Evolutionary conservation across 345 rosid genomes (phyloP).

Genomic region (Gossypium bickii): DNA sequence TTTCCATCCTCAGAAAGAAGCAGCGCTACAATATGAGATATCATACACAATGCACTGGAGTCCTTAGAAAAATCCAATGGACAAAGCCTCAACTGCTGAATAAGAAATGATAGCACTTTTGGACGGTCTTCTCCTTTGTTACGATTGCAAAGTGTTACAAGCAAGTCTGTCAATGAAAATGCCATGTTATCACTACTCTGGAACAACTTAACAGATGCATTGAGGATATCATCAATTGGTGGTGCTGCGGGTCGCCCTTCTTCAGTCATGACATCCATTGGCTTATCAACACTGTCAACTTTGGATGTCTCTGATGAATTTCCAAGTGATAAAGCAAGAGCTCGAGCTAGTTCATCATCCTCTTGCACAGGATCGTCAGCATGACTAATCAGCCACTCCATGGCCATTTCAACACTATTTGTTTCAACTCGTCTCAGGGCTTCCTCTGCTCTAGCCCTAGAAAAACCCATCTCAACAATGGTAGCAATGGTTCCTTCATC

Average conservation of each 20-base stretch:
- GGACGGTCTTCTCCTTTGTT: conserved; percentile 89
- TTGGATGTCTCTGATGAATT: conserved; percentile 83
- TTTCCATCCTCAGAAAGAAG: conserved; percentile 79
- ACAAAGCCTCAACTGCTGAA: conserved; percentile 79
- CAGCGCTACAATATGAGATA: conserved; percentile 78
- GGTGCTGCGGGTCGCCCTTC: conserved; percentile 57
- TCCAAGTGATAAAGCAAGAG: conserved; percentile 92
- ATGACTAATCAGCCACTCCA: conserved; percentile 90
- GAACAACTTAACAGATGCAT: conserved; percentile 70
- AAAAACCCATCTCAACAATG: conserved; percentile 96
- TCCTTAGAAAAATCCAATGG: conserved; percentile 64
- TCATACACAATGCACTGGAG: conserved; percentile 64
- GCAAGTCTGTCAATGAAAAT: conserved; percentile 81
- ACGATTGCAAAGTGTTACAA: conserved; percentile 79
- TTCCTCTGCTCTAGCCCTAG: conserved; percentile 94
- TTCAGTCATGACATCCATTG: conserved; percentile 46
- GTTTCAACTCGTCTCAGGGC: conserved; percentile 89
- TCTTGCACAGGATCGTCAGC: conserved; percentile 92
- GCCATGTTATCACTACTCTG: conserved; percentile 68
- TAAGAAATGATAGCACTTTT: conserved; percentile 66
- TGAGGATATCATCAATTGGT: conserved; percentile 83
- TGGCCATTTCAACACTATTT: conserved; percentile 96
- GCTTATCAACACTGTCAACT: conserved; percentile 63
- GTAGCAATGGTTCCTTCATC: conserved; percentile 83
- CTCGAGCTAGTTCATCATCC: conserved; percentile 95